phyloP scores from a whole-genome alignment of 345 rosid genomes.

The Raphanus sativus region DNA sequence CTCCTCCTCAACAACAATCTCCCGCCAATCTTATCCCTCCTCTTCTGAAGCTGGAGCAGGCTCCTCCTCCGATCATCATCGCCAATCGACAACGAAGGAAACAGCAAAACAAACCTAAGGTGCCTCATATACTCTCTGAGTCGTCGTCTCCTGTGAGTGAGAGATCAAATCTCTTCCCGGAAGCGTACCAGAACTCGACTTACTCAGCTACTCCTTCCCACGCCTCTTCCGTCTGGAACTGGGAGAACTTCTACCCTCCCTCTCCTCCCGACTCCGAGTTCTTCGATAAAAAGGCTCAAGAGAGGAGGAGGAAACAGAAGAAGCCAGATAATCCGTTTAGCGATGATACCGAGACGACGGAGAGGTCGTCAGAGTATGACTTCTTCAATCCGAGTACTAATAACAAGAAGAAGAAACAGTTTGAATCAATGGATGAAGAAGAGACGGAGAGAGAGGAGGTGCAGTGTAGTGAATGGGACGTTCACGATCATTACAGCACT shows the following conservation, averaged over 20 bases:
- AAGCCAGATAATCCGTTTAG: neutral
- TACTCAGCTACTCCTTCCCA: conserved; percentile 84
- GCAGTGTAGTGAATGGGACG: conserved; percentile 92
- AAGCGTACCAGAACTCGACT: conserved; percentile 65
- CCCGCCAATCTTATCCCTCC: conserved; percentile 29
- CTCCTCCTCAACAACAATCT: conserved; percentile 31
- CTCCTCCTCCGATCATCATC: conserved; percentile 40
- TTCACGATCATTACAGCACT: conserved; percentile 67
- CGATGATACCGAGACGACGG: conserved; percentile 47
- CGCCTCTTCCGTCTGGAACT: conserved; percentile 90
- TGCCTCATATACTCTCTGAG: conserved; percentile 82
- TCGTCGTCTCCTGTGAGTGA: conserved; percentile 63
- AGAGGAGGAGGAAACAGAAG: conserved; percentile 20
- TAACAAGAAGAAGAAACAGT: conserved; percentile 9
- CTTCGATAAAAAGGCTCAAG: conserved; percentile 52
- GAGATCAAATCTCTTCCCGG: conserved; percentile 50
- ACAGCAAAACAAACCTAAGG: conserved; percentile 40
- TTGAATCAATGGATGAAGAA: conserved; percentile 20
- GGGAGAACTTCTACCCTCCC: conserved; percentile 95
- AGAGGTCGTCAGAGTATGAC: conserved; percentile 63
- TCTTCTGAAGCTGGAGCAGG: conserved; percentile 44
- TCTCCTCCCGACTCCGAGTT: conserved; percentile 93
- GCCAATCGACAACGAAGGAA: conserved; percentile 40
- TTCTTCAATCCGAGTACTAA: conserved; percentile 37
- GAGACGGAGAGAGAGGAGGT: conserved; percentile 89